Evolutionary conservation across 23 red algal genomes (phyloP).

Genomic region (Gracilaria caudata): DNA sequence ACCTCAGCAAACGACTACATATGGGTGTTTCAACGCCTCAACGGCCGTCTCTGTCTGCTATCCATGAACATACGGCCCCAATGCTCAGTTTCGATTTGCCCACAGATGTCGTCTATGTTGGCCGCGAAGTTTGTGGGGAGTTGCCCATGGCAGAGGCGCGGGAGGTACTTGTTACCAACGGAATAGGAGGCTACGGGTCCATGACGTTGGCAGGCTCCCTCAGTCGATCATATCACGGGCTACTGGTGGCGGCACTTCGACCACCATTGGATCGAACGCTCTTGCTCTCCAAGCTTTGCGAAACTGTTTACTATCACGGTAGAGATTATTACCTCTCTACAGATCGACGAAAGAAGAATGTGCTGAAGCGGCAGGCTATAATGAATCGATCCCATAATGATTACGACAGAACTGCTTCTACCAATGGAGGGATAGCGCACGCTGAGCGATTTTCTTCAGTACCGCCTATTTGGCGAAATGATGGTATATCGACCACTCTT

Average conservation of each 20-base stretch:
- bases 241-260: conserved; percentile 54
- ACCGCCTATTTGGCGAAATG: conserved; percentile 20
- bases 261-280: conserved; percentile 64
- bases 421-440: background rate
- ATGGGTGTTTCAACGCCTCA: conserved; percentile 19
- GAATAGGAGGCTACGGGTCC: conserved; percentile 61
- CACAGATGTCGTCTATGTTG: conserved; percentile 62
- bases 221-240: conserved; percentile 66
- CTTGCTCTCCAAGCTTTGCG: conserved; percentile 56
- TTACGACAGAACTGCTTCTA: background rate
- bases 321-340: conserved; percentile 50
- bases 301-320: conserved; percentile 44
- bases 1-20: background rate
- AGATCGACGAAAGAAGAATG: conserved; percentile 37
- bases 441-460: background rate
- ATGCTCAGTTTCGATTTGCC: conserved; percentile 44
- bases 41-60: background rate
- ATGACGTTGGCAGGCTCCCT: conserved; percentile 55
- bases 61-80: background rate
- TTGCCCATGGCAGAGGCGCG: conserved; percentile 53
- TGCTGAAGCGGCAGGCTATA: background rate
- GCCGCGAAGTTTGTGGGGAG: conserved; percentile 55
- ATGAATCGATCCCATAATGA: background rate
- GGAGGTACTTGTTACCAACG: conserved; percentile 61
- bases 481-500: background rate